Conservation (phyloP, 306 rosid species). For the Acmispon strigosus region DNA sequence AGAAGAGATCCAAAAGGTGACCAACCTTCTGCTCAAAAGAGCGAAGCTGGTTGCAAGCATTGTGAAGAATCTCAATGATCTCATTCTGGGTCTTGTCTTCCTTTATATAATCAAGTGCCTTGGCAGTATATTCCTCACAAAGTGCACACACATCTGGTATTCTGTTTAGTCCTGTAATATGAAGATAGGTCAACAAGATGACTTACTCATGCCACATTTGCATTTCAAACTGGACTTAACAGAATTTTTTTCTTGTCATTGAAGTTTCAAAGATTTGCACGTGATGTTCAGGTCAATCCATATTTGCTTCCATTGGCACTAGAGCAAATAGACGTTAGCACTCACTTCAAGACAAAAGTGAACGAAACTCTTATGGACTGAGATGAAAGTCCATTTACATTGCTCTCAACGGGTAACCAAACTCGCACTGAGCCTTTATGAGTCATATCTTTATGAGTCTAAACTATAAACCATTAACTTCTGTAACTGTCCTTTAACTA, state of each 20-base stretch:
- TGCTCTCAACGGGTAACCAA: too few species aligned
- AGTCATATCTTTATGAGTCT: background rate
- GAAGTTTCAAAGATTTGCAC: background rate
- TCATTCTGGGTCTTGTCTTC: conserved; percentile 67
- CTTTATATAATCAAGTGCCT: conserved; percentile 59
- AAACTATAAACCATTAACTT: background rate
- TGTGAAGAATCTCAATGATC: conserved; percentile 47
- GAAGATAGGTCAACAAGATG: conserved; percentile 4
- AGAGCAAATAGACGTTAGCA: too few species aligned
- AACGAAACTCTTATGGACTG: too few species aligned
- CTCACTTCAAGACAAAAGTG: background rate
- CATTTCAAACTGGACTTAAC: background rate
- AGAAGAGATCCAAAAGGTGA: background rate
- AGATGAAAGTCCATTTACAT: too few species aligned
- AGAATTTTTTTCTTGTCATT: background rate
- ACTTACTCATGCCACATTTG: background rate
- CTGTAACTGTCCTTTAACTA: background rate
- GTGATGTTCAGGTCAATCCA: background rate
- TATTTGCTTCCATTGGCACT: background rate
- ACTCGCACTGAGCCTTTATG: background rate
- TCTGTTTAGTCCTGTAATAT: conserved; percentile 29
- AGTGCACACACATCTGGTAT: conserved; percentile 54
- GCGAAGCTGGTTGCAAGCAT: conserved; percentile 39
- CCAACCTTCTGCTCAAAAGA: conserved; percentile 46
- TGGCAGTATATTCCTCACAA: conserved; percentile 62